A percentile compares a stretch with the other conserved stretches of the same genome.
Evolutionary conservation across 116 monocot species (phyloP).

Genomic region (Posidonia oceanica): DNA sequence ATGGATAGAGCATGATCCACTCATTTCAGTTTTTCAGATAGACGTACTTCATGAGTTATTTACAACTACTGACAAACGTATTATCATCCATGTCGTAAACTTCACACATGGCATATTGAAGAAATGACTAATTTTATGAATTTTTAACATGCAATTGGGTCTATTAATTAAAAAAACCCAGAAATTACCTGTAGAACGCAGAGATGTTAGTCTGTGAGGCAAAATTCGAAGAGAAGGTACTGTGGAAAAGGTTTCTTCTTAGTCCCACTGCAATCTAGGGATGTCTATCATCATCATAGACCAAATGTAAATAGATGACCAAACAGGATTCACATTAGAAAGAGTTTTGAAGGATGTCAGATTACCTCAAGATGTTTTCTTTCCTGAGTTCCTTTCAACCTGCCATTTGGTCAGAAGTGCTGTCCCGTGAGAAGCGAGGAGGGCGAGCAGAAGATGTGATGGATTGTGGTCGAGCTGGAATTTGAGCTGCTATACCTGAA

Average conservation of each 20-base stretch:
- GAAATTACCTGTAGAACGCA: conserved; percentile 59
- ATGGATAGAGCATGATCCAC: too few species aligned
- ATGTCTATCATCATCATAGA: conserved; percentile 15
- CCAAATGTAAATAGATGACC: background rate
- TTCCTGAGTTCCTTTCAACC: conserved; percentile 22
- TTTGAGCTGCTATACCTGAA: conserved; percentile 10
- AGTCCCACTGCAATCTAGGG: conserved; percentile 64
- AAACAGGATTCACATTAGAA: background rate
- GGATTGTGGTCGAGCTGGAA: conserved; percentile 35
- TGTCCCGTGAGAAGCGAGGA: conserved; percentile 41
- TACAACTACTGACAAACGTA: too few species aligned
- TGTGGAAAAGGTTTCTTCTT: conserved; percentile 41
- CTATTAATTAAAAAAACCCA: too few species aligned
- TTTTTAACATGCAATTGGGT: too few species aligned
- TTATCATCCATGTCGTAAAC: too few species aligned
- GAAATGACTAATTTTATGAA: too few species aligned
- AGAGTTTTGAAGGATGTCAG: background rate
- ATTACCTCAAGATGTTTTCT: conserved; percentile 32
- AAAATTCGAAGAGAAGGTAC: conserved; percentile 38
- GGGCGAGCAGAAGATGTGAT: conserved; percentile 41
- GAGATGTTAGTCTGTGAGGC: conserved; percentile 59
- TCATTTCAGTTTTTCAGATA: too few species aligned
- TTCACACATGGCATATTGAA: too few species aligned
- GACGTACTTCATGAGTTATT: too few species aligned
- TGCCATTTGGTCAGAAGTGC: conserved; percentile 53